Evolutionary conservation across 2,329 filamentous ascomycete genomes (phyloP).

Genomic region (Aspergillus sojae): DNA sequence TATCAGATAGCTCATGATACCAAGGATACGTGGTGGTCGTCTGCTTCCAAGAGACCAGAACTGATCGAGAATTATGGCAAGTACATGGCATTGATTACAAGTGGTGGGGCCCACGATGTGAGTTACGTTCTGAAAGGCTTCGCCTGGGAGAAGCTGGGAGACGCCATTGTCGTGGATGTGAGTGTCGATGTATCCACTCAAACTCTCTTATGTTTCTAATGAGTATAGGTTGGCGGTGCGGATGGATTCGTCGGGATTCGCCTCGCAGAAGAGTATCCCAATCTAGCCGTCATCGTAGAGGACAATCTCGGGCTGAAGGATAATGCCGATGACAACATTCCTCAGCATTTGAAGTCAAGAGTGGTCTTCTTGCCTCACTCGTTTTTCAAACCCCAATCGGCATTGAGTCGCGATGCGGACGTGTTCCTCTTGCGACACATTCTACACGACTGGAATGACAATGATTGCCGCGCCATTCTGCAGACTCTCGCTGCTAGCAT

Average conservation of each 20-base stretch:
- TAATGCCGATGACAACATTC: background rate
- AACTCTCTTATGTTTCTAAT: background rate
- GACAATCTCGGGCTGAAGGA: background rate
- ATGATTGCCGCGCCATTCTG: background rate
- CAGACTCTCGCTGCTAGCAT: background rate
- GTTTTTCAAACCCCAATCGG: background rate
- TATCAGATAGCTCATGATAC: background rate
- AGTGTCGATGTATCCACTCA: background rate
- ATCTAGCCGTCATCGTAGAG: background rate
- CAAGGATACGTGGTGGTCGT: background rate
- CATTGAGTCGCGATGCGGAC: background rate
- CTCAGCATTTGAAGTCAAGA: background rate
- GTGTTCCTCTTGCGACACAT: background rate
- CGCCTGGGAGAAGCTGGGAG: background rate
- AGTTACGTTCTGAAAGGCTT: background rate
- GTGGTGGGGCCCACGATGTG: background rate
- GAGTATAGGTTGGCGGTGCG: background rate
- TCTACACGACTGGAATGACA: background rate
- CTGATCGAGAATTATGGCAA: background rate
- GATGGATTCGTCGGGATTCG: background rate
- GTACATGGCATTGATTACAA: background rate
- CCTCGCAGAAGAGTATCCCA: background rate
- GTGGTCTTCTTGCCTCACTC: background rate
- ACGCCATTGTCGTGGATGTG: background rate
- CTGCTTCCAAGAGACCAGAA: background rate